These are phyloP conservation scores for Sporopachydermia lactativora DNA, from an alignment of 805 yeast genomes.

Conservation along the genomic window DNA sequence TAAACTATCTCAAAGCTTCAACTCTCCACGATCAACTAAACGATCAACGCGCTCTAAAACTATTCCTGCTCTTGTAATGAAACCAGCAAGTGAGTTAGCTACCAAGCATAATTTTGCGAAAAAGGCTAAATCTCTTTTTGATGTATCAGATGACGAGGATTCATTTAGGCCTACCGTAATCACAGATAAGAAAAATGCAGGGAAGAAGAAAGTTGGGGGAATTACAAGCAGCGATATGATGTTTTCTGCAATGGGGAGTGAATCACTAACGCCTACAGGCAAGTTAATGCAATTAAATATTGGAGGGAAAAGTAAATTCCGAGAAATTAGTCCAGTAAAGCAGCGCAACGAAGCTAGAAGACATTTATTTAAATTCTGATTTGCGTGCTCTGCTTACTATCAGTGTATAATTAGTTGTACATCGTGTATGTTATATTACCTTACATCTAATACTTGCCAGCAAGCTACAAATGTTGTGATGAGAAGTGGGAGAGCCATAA, in stretches of 20 bases:
- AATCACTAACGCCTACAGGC: background rate
- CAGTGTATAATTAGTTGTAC: no score
- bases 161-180: background rate
- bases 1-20: slow-evolving; percentile 5
- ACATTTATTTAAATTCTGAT: slow-evolving; percentile 1
- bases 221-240: background rate
- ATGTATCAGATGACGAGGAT: background rate
- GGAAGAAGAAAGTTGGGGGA: background rate
- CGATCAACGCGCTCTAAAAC: background rate
- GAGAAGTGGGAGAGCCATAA: no score
- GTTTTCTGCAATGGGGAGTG: slow-evolving; percentile 1
- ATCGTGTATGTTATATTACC: no score
- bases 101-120: slow-evolving; percentile 1
- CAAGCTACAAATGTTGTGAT: no score
- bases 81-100: slow-evolving; percentile 1
- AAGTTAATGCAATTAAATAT: background rate
- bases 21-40: slow-evolving; percentile 2
- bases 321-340: background rate
- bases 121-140: background rate
- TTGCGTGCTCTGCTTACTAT: no score
- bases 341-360: background rate
- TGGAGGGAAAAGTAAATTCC: background rate
- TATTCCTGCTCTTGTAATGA: background rate
- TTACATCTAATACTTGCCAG: no score
- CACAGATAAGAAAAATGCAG: background rate